Evolutionary conservation across 805 yeast species (phyloP).

Genomic region (Crinitomyces ghanaensis): DNA sequence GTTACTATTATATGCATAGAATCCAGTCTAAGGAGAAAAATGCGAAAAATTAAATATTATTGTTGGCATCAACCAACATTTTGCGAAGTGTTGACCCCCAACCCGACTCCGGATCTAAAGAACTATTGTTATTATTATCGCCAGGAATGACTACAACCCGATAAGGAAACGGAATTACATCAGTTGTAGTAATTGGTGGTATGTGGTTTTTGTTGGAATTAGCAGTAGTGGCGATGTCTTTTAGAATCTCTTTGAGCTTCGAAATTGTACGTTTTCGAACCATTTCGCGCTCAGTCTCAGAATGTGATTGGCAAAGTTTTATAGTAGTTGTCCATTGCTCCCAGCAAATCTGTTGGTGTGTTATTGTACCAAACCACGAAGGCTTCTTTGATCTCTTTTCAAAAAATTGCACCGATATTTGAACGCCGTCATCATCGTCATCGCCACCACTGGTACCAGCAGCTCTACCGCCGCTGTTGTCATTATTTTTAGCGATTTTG

Average conservation of each 20-base stretch:
- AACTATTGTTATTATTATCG: conserved; percentile 15
- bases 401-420: conserved; percentile 25
- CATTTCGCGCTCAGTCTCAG: conserved; percentile 14
- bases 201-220: conserved; percentile 53
- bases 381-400: conserved; percentile 31
- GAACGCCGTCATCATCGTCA: too few species aligned
- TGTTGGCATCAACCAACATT: conserved; percentile 19
- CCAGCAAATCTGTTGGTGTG: conserved; percentile 45
- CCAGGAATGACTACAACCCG: conserved; percentile 26
- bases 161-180: conserved; percentile 54
- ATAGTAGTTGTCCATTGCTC: conserved; percentile 58
- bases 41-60: too few species aligned
- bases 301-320: conserved; percentile 29
- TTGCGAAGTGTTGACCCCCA: conserved; percentile 29
- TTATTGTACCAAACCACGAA: conserved; percentile 44
- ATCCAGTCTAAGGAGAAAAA: too few species aligned
- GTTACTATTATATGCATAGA: too few species aligned
- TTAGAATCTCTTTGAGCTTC: conserved; percentile 32
- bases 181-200: conserved; percentile 62
- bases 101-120: too few species aligned
- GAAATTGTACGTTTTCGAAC: conserved; percentile 21
- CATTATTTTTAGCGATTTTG: conserved; percentile 11
- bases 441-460: conserved; percentile 13
- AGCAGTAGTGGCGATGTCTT: conserved; percentile 38
- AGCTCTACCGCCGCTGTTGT: too few species aligned